Evolutionary conservation across 495 filamentous ascomycete species (phyloP).

Genomic region (Acidiella bohemica): DNA sequence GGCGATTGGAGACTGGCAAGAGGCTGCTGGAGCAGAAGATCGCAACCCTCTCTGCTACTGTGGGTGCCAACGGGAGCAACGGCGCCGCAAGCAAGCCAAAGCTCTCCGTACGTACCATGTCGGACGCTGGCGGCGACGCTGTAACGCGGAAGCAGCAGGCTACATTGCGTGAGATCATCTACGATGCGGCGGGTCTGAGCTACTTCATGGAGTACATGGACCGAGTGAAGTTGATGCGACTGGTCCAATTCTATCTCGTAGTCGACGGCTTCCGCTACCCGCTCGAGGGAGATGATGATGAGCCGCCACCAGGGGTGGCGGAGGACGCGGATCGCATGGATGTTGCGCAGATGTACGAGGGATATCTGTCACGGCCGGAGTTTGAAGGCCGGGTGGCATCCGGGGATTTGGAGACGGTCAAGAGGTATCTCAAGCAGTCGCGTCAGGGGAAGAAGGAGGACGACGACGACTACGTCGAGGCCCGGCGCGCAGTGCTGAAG

Average conservation of each 20-base stretch:
- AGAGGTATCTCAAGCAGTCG: conserved; percentile 63
- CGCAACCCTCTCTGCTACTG: conserved; percentile 41
- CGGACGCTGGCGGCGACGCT: conserved; percentile 1
- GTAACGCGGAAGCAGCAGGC: conserved; percentile 51
- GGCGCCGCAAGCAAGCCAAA: conserved; percentile 34
- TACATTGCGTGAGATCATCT: conserved; percentile 66
- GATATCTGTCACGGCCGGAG: conserved; percentile 71
- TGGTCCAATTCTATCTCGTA: conserved; percentile 98
- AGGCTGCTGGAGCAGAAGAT: conserved; percentile 81
- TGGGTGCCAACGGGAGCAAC: no score
- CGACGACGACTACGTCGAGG: conserved; percentile 67
- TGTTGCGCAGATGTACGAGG: conserved; percentile 76
- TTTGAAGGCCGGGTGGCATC: conserved; percentile 63
- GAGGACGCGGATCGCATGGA: conserved; percentile 68
- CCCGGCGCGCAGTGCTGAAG: conserved; percentile 64
- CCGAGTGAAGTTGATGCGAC: conserved; percentile 64
- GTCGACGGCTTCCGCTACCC: conserved; percentile 96
- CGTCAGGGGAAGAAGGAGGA: conserved; percentile 62
- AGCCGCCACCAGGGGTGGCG: conserved; percentile 50
- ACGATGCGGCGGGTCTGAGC: conserved; percentile 76
- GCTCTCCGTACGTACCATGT: conserved; percentile 15
- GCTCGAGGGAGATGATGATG: conserved; percentile 68
- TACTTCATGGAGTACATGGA: conserved; percentile 99
- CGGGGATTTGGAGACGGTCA: conserved; percentile 53
- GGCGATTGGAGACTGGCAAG: conserved; percentile 83